These are phyloP conservation scores for Francoa sonchifolia DNA, from an alignment of 441 rosid species.

Conservation along the genomic window DNA sequence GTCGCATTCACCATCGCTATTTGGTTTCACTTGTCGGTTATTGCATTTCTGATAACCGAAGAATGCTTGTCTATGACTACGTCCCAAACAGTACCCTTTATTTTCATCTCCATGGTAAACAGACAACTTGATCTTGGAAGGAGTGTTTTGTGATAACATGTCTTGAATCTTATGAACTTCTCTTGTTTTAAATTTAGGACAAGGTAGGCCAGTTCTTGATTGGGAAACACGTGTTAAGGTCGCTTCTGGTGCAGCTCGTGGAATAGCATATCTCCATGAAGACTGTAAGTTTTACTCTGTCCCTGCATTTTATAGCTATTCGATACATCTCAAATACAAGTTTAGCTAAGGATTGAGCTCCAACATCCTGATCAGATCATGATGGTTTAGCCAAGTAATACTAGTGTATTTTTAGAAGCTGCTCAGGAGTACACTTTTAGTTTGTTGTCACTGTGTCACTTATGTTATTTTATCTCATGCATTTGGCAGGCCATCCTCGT, in stretches of 20 bases:
- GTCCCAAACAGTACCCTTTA: conserved; percentile 74
- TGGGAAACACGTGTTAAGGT: conserved; percentile 71
- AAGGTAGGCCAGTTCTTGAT: conserved; percentile 45
- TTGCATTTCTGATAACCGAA: conserved; percentile 53
- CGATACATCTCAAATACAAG: too few species aligned
- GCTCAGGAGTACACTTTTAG: not conserved
- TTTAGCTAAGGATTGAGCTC: too few species aligned
- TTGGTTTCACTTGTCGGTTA: conserved; percentile 88
- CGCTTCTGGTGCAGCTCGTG: conserved; percentile 93
- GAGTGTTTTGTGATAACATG: conserved; percentile 1
- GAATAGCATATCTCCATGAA: conserved; percentile 91
- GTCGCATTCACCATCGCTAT: conserved; percentile 83
- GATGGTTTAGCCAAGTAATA: not conserved
- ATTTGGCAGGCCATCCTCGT: conserved; percentile 69
- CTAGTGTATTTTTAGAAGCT: too few species aligned
- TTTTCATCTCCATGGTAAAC: conserved; percentile 83
- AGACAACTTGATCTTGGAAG: conserved; percentile 12
- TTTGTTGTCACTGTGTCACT: conserved; percentile 3
- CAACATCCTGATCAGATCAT: not conserved
- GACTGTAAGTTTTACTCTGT: conserved; percentile 49
- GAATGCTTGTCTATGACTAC: conserved; percentile 73
- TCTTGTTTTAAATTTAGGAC: conserved; percentile 29
- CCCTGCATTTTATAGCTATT: conserved; percentile 4
- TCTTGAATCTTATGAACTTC: not conserved
- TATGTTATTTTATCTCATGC: conserved; percentile 3